These are phyloP conservation scores for Chlamydomonas eustigma DNA, from an alignment of 139 green algal species.

Conservation along the genomic window DNA sequence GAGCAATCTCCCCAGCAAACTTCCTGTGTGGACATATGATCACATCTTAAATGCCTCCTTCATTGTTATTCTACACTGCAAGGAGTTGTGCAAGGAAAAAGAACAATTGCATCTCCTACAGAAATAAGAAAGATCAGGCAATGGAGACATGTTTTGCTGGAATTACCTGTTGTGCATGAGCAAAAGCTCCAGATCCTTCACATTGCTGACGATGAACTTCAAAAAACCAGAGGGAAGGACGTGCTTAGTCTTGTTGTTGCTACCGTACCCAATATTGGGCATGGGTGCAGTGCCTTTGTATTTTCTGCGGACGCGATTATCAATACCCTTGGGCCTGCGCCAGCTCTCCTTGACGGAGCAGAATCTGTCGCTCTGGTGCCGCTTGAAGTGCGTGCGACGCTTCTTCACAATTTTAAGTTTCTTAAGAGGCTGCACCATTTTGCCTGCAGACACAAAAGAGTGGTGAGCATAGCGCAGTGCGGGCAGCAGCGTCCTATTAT, in stretches of 20 bases:
- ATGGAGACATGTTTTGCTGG: background rate
- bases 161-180: constrained; percentile 95
- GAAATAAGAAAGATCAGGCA: background rate
- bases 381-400: constrained; percentile 75
- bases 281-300: constrained; percentile 92
- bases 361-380: constrained; percentile 86
- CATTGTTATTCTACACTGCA: no score
- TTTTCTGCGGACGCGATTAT: constrained; percentile 75
- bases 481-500: no score
- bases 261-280: constrained; percentile 96
- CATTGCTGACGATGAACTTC: constrained; percentile 86
- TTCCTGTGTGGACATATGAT: no score
- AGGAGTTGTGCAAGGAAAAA: background rate
- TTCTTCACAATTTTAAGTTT: constrained; percentile 89
- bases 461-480: no score
- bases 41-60: no score
- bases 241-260: constrained; percentile 92
- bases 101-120: background rate
- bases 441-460: constrained; percentile 18
- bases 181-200: constrained; percentile 93
- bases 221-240: constrained; percentile 79
- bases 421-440: constrained; percentile 83
- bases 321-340: constrained; percentile 96
- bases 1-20: constrained; percentile 90
- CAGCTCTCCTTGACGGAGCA: constrained; percentile 83